Evolutionary conservation across 148 eudicot genomes (phyloP).

Genomic region (Tetragonia tetragonoides): DNA sequence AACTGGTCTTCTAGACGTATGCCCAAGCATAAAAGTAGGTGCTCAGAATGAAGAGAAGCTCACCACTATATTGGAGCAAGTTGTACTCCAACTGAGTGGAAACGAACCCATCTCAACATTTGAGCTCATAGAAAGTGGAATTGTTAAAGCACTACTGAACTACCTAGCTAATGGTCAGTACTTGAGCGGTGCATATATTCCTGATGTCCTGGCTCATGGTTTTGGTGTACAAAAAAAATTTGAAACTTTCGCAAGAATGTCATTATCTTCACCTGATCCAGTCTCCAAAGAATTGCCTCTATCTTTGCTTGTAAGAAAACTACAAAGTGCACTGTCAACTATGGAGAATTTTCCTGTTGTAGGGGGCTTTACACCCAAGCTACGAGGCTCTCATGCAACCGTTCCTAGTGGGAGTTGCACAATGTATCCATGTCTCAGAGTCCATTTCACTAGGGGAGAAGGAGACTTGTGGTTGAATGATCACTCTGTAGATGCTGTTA

Average conservation of each 20-base stretch:
- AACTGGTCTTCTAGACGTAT: conserved; percentile 41
- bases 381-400: conserved; percentile 59
- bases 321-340: conserved; percentile 77
- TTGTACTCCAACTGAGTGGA: conserved; percentile 62
- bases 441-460: conserved; percentile 63
- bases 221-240: conserved; percentile 52
- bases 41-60: conserved; percentile 52
- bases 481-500: conserved; percentile 49
- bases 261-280: conserved; percentile 43
- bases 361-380: conserved; percentile 40
- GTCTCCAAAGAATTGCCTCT: conserved; percentile 36
- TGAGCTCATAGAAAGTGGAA: conserved; percentile 92
- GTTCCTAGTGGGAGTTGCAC: conserved; percentile 57
- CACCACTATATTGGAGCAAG: conserved; percentile 43
- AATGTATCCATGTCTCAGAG: conserved; percentile 62
- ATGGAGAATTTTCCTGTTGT: conserved; percentile 71
- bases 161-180: conserved; percentile 56
- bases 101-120: conserved; percentile 77
- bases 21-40: conserved; percentile 23
- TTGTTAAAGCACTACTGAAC: conserved; percentile 59
- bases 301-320: conserved; percentile 46
- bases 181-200: conserved; percentile 25
- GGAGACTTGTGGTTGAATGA: conserved; percentile 58
- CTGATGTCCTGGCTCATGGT: conserved; percentile 21
- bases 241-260: conserved; percentile 63